A percentile compares a stretch with the other conserved stretches of the same genome.
phyloP scores from a whole-genome alignment of 2,329 filamentous ascomycete genomes.

The Nigrospora oryzae region DNA sequence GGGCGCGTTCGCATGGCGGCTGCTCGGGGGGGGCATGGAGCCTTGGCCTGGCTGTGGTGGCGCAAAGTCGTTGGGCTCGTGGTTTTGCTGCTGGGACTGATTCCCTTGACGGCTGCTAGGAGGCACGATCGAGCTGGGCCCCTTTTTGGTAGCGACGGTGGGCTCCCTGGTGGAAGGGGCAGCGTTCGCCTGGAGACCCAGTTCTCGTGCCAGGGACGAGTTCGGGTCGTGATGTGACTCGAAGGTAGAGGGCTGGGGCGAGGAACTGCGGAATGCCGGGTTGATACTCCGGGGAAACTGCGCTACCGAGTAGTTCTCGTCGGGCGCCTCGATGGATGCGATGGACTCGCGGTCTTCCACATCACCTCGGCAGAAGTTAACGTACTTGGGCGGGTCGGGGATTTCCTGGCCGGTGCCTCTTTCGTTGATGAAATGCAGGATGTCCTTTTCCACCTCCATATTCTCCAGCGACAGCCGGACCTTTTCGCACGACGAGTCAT shows the following conservation, averaged over 20 bases:
- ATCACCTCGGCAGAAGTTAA: conserved; percentile 95
- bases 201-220: conserved; percentile 60
- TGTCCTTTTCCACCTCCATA: conserved; percentile 96
- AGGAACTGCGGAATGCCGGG: conserved; percentile 90
- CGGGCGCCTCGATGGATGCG: conserved; percentile 52
- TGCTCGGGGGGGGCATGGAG: background rate
- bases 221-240: conserved; percentile 88
- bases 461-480: conserved; percentile 86
- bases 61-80: conserved; percentile 10
- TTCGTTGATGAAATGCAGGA: conserved; percentile 78
- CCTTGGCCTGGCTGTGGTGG: background rate
- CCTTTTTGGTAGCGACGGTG: conserved; percentile 43
- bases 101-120: conserved; percentile 12
- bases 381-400: conserved; percentile 92
- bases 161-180: conserved; percentile 40
- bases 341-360: conserved; percentile 74
- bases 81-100: conserved; percentile 22
- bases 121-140: conserved; percentile 12
- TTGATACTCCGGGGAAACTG: conserved; percentile 95
- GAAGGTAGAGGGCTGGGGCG: conserved; percentile 86
- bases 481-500: conserved; percentile 95
- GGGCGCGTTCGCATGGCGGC: background rate
- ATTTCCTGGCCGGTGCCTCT: conserved; percentile 93
- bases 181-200: conserved; percentile 48
- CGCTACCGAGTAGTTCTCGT: conserved; percentile 86